Base-by-base conservation (phyloP, 2,329 filamentous ascomycete species). In the Sporothrix globosa region DNA sequence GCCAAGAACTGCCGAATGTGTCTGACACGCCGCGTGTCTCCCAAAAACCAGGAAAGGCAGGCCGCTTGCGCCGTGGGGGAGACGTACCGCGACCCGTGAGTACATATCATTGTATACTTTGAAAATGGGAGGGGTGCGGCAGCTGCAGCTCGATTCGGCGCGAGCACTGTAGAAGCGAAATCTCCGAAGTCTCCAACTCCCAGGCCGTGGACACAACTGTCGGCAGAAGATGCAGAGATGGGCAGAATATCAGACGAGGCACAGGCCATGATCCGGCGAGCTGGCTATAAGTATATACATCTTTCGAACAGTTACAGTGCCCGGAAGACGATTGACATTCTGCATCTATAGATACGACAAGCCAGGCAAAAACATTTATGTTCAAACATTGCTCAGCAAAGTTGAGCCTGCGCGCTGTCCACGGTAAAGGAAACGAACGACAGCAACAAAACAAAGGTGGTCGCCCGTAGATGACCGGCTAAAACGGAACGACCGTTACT, bases 1-100 rank as follows among this genome's bases (percentile, higher is more conserved):
- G 48, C 63, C 63, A 53, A 53, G 63, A 67, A 67, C 63, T 53
- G n/a, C 46, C 63, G 48, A 53, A 21, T 2, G 30, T 21, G 5
- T 53, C 30, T 46, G 54, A 41, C 54, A 27, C 54, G 30, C 30
- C 30, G 54, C 17, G 7, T 6, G 27, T 30, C 53, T n/a, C 14
- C 24, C 24, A 19, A 17, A 61, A 44, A 14, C 56, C 56, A 61
- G 56, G 56, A n/a, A 34, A 44, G 10, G n/a, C 19, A 61, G 9
- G n/a, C 53, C 53, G 19, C 53, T 34, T 39, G 9, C n/a, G 24
- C n/a, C 17, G 56, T n/a, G 13, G 21, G 24, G 21, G 13, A 24
- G n/a, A 7, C 39, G 39, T 63, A 21, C 58, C n/a, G 21, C 58
- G 39, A n/a, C 58, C 58, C 39, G 58, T 13, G 39, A 24, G 13